Conservation (phyloP, 768 basidiomycete species). For the Hortiboletus flavorubellus region DNA sequence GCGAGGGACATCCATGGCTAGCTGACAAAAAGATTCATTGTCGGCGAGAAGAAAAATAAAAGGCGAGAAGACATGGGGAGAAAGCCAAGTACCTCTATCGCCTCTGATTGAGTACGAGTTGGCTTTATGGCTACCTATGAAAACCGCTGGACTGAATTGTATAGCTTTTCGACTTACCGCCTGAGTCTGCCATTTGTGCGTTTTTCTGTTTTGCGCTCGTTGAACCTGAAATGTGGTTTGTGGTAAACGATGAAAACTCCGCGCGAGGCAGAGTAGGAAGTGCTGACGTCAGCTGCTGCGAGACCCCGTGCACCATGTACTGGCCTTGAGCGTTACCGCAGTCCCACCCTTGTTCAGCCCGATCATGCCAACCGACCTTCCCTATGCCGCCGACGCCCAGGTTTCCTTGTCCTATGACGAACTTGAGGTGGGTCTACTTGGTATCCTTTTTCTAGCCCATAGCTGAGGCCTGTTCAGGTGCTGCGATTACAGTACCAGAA, state of each 20-base stretch:
- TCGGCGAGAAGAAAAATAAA: constrained; percentile 40
- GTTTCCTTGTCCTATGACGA: constrained; percentile 87
- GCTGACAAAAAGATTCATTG: constrained; percentile 50
- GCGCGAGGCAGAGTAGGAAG: not conserved
- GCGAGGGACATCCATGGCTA: constrained; percentile 48
- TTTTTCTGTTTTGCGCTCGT: constrained; percentile 17
- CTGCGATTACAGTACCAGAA: constrained; percentile 84
- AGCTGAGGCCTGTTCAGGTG: constrained; percentile 48
- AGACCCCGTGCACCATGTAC: constrained; percentile 20
- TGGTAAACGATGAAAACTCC: constrained; percentile 23
- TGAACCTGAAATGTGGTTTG: constrained; percentile 23
- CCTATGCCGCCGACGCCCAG: constrained; percentile 94
- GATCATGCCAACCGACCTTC: constrained; percentile 75
- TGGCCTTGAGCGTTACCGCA: constrained; percentile 7
- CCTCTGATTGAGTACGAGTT: constrained; percentile 30
- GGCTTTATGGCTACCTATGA: constrained; percentile 28
- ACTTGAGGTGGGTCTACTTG: constrained; percentile 58
- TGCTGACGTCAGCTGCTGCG: constrained; percentile 26
- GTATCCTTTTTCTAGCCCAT: not conserved
- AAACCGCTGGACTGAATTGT: constrained; percentile 19
- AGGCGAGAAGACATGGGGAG: constrained; percentile 31
- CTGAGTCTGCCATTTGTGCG: constrained; percentile 46
- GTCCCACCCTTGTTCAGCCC: constrained; percentile 12
- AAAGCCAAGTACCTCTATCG: constrained; percentile 34
- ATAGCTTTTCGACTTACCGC: constrained; percentile 45